Base-by-base conservation (phyloP, 768 basidiomycete species). In the Udeniomyces megalosporus region DNA sequence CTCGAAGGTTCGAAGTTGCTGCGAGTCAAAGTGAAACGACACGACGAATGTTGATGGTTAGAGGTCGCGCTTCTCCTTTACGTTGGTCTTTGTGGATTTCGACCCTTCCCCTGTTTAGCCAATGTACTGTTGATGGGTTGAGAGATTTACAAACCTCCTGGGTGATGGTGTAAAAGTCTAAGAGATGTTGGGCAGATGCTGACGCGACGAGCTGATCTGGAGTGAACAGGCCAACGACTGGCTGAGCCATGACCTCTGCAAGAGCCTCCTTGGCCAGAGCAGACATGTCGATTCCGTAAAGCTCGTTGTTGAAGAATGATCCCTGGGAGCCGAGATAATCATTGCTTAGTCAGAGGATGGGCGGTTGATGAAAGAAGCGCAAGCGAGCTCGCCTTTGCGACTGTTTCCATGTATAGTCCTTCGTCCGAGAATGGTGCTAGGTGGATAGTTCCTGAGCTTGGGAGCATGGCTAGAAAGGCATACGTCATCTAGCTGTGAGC, bases 361-460 rank as follows among this genome's bases (percentile, higher is more conserved):
- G 31, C 11, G 8, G 38, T 42, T 42, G 10, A 8, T 17, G 17
- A 42, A 42, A 10, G 47, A 10, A 22, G 14, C 54, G 38, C 35
- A n/a, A 24, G 22, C 11, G 14, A 42, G 28, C 55, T 57, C 24
- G 48, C 60, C 63, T 65, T 65, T 15, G 58, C 24, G 10, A 65
- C 34, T 4, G 63, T 65, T 31, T 65, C 63, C 17, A 59, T 24
- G 51, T 65, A 65, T 7, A 65, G 58, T 12, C 28, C 45, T 34
- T 65, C 63, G 35, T 65, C 63, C 0, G 63, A 53, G 58, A 65
- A 65, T 2, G 63, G 63, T 5, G 63, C 63, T 24, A 65, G 63
- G 42, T 59, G 58, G 17, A 65, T 60, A 2, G 53, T 42, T 26
- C 63, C 63, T 4, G 50, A 48, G n/a, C 56, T 58, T 17, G 63